These are phyloP conservation scores for Logfia minima DNA, from an alignment of 129 eudicot genomes.

Conservation along the genomic window DNA sequence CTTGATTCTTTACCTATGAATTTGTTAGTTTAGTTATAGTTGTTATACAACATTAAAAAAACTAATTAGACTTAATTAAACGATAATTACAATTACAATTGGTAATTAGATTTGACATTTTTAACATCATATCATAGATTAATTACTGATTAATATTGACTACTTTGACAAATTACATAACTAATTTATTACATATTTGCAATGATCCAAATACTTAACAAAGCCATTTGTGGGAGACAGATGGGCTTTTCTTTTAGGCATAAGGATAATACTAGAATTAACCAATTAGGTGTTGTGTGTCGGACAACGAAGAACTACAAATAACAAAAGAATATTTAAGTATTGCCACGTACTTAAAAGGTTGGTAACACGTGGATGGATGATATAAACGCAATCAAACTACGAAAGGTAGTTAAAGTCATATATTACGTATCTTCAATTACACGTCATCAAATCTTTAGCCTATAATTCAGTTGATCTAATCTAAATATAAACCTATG, in stretches of 20 bases:
- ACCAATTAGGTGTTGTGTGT: background rate
- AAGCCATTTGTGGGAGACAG: conserved; percentile 14
- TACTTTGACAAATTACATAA: too few species aligned
- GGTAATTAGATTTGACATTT: too few species aligned
- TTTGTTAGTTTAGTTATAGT: background rate
- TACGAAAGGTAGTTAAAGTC: background rate
- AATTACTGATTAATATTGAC: too few species aligned
- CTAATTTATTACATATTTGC: too few species aligned
- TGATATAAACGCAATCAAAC: background rate
- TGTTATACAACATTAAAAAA: background rate
- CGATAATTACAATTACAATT: too few species aligned
- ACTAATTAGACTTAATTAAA: too few species aligned
- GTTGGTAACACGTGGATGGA: conserved; percentile 12
- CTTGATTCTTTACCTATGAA: background rate
- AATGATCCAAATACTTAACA: background rate
- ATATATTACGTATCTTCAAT: background rate
- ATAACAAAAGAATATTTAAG: background rate
- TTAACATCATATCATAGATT: too few species aligned
- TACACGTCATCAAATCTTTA: background rate
- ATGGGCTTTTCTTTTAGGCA: conserved; percentile 15
- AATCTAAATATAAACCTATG: too few species aligned
- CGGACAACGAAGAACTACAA: background rate
- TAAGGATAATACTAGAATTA: conserved; percentile 4
- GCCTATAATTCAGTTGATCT: background rate
- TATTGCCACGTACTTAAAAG: conserved; percentile 8